Evolutionary conservation across 2,329 filamentous ascomycete genomes (phyloP), one percentile per base, ranked within the genome.

Genomic region (Dryadomyces sulphureus): DNA sequence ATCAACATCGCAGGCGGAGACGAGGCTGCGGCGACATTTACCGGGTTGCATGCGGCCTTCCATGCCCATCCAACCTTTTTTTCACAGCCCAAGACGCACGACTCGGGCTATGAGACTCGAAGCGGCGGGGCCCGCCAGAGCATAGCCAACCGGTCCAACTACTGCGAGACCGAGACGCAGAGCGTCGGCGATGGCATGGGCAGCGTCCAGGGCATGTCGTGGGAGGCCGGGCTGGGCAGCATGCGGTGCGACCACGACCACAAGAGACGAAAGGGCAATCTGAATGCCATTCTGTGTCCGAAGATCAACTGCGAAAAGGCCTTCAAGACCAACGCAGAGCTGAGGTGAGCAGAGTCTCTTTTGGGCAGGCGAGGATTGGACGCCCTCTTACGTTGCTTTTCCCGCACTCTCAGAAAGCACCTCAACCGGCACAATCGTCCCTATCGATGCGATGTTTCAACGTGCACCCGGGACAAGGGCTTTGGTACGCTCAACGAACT

Each of bases 401-500:
- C 27, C 25, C 25, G 4, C 16, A 9, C 9, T 4, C 9, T 8
- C 49, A 93, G 87, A 49, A 94, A 93, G 60, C 86, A 93, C 55
- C 62, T 68, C 40, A 69, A 79, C 19, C 78, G 79, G 42, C 86
- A 94, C 59, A 67, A 64, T 1, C 88, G 82, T 53, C 41, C 41
- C 0, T 77, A 72, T 57, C 70, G 63, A 48, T 94, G 88, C 56
- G 56, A 68, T 4, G 61, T 75, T 21, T 52, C 59, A 1, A 64
- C 64, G 5, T 93, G 87, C 59, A 53, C 56, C 22, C 69, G 78
- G 17, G 64, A 59, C 5, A 68, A 75, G 50, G 86, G 85, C 0
- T 94, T 94, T 55, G 79, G 81, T 17, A 93, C 86, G 0, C 61
- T 66, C 17, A 94, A 93, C 58, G 89, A 94, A 55, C 74, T 90